phyloP scores from a whole-genome alignment of 192 early-diverging fungal species.

The Funneliformis geosporum region DNA sequence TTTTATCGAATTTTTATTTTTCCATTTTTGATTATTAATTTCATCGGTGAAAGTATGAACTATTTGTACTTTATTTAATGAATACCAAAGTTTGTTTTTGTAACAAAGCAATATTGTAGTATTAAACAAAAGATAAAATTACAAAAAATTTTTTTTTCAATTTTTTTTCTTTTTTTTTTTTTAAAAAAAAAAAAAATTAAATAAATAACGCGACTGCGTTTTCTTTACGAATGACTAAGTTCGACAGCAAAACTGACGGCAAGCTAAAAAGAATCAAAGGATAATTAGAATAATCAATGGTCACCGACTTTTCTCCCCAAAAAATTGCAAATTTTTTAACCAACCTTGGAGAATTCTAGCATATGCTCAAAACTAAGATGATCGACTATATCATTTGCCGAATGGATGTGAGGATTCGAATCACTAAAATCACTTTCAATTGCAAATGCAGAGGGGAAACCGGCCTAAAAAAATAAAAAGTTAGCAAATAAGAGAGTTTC shows the following conservation, averaged over 20 bases:
- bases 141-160: too few relatives aligned
- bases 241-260: slow-evolving; percentile 87
- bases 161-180: too few relatives aligned
- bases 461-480: slow-evolving; percentile 46
- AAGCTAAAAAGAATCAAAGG: slow-evolving; percentile 18
- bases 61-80: too few relatives aligned
- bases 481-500: background rate
- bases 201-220: too few relatives aligned
- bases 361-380: slow-evolving; percentile 86
- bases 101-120: too few relatives aligned
- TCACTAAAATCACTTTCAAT: slow-evolving; percentile 74
- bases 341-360: slow-evolving; percentile 81
- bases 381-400: slow-evolving; percentile 73
- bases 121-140: too few relatives aligned
- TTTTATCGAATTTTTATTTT: background rate
- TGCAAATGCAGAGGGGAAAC: slow-evolving; percentile 83
- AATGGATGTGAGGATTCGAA: slow-evolving; percentile 82
- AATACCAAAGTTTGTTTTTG: too few relatives aligned
- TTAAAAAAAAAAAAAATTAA: too few relatives aligned
- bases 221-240: slow-evolving; percentile 46
- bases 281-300: background rate
- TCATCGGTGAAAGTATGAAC: too few relatives aligned
- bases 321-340: background rate
- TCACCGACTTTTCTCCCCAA: background rate
- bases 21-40: too few relatives aligned